Conservation (phyloP, 208 protist species). For the Crithidia mellificae region DNA sequence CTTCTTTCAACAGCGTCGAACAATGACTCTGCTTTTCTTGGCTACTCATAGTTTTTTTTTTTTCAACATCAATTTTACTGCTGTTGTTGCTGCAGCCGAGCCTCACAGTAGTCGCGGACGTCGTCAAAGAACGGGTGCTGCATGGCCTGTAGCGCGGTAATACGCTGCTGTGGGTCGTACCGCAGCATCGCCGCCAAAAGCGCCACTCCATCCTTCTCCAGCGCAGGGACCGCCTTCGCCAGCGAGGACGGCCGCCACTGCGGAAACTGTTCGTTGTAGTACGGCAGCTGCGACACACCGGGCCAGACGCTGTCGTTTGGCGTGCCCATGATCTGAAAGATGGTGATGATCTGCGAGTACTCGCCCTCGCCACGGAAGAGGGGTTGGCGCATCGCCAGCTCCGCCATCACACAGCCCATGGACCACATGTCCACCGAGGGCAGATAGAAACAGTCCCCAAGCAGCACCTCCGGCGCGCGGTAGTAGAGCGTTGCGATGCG, state of each 20-base stretch:
- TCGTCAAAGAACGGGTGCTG: constrained; percentile 87
- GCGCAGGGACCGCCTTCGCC: constrained; percentile 45
- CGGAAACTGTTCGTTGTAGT: constrained; percentile 77
- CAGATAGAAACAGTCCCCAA: constrained; percentile 87
- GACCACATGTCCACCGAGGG: constrained; percentile 94
- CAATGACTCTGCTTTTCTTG: too few relatives aligned
- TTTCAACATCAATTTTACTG: background rate
- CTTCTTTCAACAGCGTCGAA: too few relatives aligned
- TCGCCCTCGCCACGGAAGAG: constrained; percentile 88
- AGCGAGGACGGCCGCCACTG: constrained; percentile 50
- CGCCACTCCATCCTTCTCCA: constrained; percentile 65
- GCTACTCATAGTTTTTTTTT: too few relatives aligned
- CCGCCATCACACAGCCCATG: constrained; percentile 94
- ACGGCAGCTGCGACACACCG: constrained; percentile 61
- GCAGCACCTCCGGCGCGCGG: constrained; percentile 92
- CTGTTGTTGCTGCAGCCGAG: constrained; percentile 32
- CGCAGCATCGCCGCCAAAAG: constrained; percentile 64
- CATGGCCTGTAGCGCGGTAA: constrained; percentile 73
- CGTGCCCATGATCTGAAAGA: constrained; percentile 93
- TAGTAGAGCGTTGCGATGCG: constrained; percentile 96
- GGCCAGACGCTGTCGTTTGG: constrained; percentile 86
- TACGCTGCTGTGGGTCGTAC: constrained; percentile 66
- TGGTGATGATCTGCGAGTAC: constrained; percentile 90
- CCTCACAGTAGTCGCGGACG: constrained; percentile 52
- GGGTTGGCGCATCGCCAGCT: constrained; percentile 87